Conservation (phyloP, 345 rosid genomes). For the Citrus mangshanensis region DNA sequence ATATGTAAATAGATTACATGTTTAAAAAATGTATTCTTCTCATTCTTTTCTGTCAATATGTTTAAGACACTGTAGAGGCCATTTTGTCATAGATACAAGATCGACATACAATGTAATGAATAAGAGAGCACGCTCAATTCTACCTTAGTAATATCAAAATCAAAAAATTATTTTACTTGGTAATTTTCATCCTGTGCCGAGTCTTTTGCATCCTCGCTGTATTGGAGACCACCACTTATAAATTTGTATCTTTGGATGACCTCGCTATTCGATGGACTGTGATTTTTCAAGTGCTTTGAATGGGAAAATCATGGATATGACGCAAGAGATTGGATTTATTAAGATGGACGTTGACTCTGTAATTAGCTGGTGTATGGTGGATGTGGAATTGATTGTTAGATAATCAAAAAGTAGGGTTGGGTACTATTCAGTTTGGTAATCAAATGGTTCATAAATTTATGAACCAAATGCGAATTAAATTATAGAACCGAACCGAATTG, state of each 20-base stretch:
- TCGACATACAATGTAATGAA: conserved; percentile 13
- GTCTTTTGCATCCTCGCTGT: not conserved
- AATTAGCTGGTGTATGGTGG: not conserved
- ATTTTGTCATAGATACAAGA: conserved; percentile 1
- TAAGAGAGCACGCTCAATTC: conserved; percentile 8
- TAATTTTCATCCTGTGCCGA: not conserved
- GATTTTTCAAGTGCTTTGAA: not conserved
- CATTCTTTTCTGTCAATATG: conserved; percentile 51
- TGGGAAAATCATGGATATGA: not conserved
- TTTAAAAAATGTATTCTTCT: conserved; percentile 28
- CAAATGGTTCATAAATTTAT: no score
- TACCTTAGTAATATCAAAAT: not conserved
- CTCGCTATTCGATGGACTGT: no score
- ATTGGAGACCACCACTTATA: not conserved
- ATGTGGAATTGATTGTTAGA: not conserved
- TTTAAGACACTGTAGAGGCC: conserved; percentile 21
- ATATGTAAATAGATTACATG: conserved; percentile 31
- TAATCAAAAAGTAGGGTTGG: no score
- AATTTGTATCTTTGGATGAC: not conserved
- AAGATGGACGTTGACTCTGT: not conserved
- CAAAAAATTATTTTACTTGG: not conserved
- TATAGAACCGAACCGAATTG: no score
- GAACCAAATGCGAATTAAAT: no score
- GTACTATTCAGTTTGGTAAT: no score
- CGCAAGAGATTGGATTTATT: not conserved